Base-by-base conservation (phyloP, 108 stramenopile genomes). In the Skeletonema marinoi region DNA sequence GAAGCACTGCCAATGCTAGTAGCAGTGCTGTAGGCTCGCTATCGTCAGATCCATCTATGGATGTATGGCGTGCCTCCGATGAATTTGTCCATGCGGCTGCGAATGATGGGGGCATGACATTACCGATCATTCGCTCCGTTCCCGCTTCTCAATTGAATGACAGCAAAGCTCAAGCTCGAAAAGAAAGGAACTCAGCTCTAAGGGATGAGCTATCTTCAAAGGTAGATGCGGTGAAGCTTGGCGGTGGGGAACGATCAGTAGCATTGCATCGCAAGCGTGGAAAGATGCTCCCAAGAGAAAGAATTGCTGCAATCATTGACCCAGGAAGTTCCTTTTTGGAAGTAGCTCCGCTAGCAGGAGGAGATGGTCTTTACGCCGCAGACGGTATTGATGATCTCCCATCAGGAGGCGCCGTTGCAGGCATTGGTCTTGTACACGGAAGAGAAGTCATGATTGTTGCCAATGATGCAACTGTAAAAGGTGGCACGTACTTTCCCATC, bases 381-480 rank as follows among this genome's bases (percentile, higher is more conserved):
- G 84, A 87, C 17, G 75, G 79, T 6, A 66, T 85, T 14, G 74
- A 90, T 39, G 81, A 87, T 65, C 86, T 97, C 65, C 94, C 98
- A 0, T 90, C 90, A 32, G 99, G 95, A 42, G 97, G 99, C 30
- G 88, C 98, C 56, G 97, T 99, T 32, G 97, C 98, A 17, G 98
- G 96, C 51, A 98, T 99, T 73, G 99, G 99, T 2, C 62, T 88
- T 13, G 97, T 99, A 29, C 76, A 92, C 60, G 97, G 97, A 8
- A 73, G 83, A 46, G 75, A 90, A 59, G 97, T 96, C 65, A 95
- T 99, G 95, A 93, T 99, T 78, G 90, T 98, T 46, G 99, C 98
- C 46, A 99, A 99, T 81, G 99, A 99, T 88, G 98, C 99, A 46
- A 99, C 99, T 7, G 96, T 98, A 41, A 98, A 98, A 74, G 98